Evolutionary conservation across 2,329 filamentous ascomycete genomes (phyloP).

Genomic region (Cordyceps cateniannulata): DNA sequence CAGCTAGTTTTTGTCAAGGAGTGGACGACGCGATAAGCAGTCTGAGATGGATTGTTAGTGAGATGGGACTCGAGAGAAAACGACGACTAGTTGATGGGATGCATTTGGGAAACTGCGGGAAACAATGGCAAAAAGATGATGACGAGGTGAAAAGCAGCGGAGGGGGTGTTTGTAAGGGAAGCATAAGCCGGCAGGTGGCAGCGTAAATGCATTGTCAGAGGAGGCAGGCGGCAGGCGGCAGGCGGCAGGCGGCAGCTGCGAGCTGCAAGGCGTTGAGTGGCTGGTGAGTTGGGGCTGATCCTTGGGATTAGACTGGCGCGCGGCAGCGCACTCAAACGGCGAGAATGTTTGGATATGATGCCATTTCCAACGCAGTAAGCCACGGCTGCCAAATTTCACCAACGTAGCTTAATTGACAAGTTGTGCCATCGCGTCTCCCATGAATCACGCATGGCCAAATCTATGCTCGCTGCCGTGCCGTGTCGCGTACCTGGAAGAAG

Average conservation of each 20-base stretch:
- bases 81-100: background rate
- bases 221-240: background rate
- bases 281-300: background rate
- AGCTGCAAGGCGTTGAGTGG: conserved; percentile 9
- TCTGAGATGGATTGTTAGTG: conserved; percentile 19
- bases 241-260: background rate
- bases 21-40: conserved; percentile 29
- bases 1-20: conserved; percentile 21
- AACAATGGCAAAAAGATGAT: conserved; percentile 10
- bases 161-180: background rate
- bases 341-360: background rate
- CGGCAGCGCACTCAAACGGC: background rate
- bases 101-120: background rate
- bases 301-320: background rate
- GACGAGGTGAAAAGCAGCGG: conserved; percentile 12
- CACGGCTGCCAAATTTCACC: background rate
- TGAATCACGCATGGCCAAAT: background rate
- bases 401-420: background rate
- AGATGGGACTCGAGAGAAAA: background rate
- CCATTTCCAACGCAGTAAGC: background rate
- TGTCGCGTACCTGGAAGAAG: background rate
- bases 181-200: background rate
- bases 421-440: background rate
- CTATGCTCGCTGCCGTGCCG: background rate
- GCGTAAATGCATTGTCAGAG: background rate